A percentile compares a stretch with the other conserved stretches of the same genome.
Conservation (phyloP, 2,329 filamentous ascomycete genomes). For the Pseudocercospora crystallina region DNA sequence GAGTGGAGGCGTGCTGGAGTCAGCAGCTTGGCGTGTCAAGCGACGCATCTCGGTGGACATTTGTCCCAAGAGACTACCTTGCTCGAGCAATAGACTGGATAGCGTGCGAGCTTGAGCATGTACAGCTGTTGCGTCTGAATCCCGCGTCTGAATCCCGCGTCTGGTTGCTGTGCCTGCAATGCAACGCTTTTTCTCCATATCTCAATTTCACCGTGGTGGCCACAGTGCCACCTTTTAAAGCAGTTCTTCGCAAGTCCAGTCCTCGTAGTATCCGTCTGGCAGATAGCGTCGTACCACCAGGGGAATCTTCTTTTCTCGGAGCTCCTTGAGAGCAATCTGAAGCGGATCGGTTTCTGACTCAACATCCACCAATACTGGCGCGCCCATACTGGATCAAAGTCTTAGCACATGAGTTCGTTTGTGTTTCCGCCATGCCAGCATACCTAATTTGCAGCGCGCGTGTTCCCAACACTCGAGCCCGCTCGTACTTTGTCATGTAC, state of each 20-base stretch:
- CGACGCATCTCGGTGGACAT: too few species aligned
- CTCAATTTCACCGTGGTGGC: too few species aligned
- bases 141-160: too few species aligned
- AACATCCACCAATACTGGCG: constrained; percentile 90
- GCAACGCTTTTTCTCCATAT: too few species aligned
- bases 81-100: too few species aligned
- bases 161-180: too few species aligned
- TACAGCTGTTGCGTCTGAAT: too few species aligned
- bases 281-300: constrained; percentile 92
- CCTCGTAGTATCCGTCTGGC: constrained; percentile 98
- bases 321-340: constrained; percentile 95
- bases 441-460: constrained; percentile 94
- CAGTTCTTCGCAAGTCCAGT: constrained; percentile 98
- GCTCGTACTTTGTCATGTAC: constrained; percentile 99
- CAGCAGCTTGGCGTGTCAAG: too few species aligned
- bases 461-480: constrained; percentile 87
- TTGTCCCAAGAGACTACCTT: too few species aligned
- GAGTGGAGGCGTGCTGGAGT: too few species aligned
- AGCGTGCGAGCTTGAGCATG: too few species aligned
- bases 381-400: constrained; percentile 73
- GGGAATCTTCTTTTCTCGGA: constrained; percentile 98
- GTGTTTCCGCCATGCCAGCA: background rate
- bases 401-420: background rate
- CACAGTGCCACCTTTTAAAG: constrained; percentile 46
- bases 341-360: constrained; percentile 97